A percentile compares a stretch with the other conserved stretches of the same genome.
phyloP scores from a whole-genome alignment of 1,284 basidiomycete species.

The Irpex sp. region DNA sequence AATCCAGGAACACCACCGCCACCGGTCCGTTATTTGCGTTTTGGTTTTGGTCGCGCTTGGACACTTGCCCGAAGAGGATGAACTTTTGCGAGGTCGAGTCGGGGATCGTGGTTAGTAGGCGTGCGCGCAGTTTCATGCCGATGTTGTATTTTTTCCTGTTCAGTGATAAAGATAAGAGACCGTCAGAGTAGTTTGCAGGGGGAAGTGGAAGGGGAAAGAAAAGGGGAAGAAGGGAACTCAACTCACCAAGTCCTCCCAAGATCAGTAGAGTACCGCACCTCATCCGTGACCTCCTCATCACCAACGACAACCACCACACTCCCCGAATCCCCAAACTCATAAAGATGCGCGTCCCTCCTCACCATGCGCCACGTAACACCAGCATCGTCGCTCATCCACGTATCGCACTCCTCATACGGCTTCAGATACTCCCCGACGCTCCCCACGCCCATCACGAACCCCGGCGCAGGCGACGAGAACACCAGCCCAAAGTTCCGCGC shows the following conservation, averaged over 20 bases:
- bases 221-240: not conserved
- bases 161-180: not conserved
- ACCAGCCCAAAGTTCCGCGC: slow-evolving; percentile 92
- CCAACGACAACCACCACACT: slow-evolving; percentile 83
- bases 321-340: slow-evolving; percentile 93
- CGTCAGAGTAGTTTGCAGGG: not conserved
- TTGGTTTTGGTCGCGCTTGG: slow-evolving; percentile 63
- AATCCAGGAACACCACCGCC: slow-evolving; percentile 82
- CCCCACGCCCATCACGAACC: slow-evolving; percentile 94
- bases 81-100: slow-evolving; percentile 95
- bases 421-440: slow-evolving; percentile 72
- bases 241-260: slow-evolving; percentile 81
- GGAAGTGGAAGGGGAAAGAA: too few relatives aligned
- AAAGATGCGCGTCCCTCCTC: slow-evolving; percentile 79
- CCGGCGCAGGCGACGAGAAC: slow-evolving; percentile 93
- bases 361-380: slow-evolving; percentile 87
- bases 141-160: slow-evolving; percentile 70
- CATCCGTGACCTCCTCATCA: slow-evolving; percentile 80
- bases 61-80: slow-evolving; percentile 76
- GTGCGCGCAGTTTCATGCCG: slow-evolving; percentile 71
- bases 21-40: slow-evolving; percentile 56
- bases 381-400: slow-evolving; percentile 89
- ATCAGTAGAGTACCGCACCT: slow-evolving; percentile 82
- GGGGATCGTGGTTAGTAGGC: slow-evolving; percentile 78
- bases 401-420: slow-evolving; percentile 89